A percentile compares a stretch with the other conserved stretches of the same genome.
phyloP scores from a whole-genome alignment of 306 rosid genomes.

The Prinsepia uniflora region DNA sequence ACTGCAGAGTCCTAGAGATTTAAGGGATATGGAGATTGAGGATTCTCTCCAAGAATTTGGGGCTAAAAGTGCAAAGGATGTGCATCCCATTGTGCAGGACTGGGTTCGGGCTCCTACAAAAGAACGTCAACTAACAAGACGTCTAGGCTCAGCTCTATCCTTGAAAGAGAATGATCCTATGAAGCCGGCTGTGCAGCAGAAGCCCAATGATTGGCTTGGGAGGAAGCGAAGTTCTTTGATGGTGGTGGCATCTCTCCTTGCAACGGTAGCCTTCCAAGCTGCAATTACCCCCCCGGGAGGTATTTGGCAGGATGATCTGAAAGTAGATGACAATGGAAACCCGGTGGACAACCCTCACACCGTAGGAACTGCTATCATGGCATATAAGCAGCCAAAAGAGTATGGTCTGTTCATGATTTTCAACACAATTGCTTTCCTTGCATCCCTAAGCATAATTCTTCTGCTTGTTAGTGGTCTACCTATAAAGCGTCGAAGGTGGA shows the following conservation, averaged over 20 bases:
- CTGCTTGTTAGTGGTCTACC: slow-evolving; percentile 30
- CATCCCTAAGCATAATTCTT: slow-evolving; percentile 30
- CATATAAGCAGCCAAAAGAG: not conserved
- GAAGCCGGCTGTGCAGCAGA: not conserved
- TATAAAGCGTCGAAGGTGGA: slow-evolving; percentile 25
- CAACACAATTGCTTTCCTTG: slow-evolving; percentile 22
- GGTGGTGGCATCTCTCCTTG: slow-evolving; percentile 34
- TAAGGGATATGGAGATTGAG: slow-evolving; percentile 25
- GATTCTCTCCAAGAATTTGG: slow-evolving; percentile 17
- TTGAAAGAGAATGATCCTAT: not conserved
- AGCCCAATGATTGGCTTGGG: slow-evolving; percentile 25
- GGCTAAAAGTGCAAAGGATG: slow-evolving; percentile 16
- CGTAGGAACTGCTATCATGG: slow-evolving; percentile 27
- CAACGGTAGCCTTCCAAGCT: slow-evolving; percentile 36
- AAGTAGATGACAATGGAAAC: slow-evolving; percentile 10
- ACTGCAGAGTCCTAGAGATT: slow-evolving; percentile 26
- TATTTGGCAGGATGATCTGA: slow-evolving; percentile 29
- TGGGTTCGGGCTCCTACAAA: slow-evolving; percentile 2
- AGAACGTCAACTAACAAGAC: not conserved
- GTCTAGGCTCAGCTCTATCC: not conserved
- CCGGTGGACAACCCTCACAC: slow-evolving; percentile 7
- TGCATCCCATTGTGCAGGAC: slow-evolving; percentile 13
- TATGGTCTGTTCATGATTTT: slow-evolving; percentile 28
- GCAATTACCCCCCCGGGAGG: slow-evolving; percentile 33
- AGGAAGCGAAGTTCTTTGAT: slow-evolving; percentile 25